Evolutionary conservation across 2,329 filamentous ascomycete species (phyloP).

Genomic region (Mycosphaerella sp.): DNA sequence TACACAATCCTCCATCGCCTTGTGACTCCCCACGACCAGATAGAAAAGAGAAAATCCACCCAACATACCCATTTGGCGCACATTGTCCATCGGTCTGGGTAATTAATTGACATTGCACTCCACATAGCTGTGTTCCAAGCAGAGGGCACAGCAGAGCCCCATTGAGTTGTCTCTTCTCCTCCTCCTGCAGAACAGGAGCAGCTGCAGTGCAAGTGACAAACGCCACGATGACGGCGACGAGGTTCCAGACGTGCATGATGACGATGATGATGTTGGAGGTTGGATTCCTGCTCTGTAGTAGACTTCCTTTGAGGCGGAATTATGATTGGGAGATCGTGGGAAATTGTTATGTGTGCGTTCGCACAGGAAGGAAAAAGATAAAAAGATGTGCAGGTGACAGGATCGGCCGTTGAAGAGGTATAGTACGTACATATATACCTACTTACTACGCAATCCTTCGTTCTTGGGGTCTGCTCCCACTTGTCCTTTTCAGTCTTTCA

Average conservation of each 20-base stretch:
- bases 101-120: constrained; percentile 6
- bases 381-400: too few relatives aligned
- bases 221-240: constrained; percentile 7
- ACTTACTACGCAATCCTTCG: not conserved
- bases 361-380: too few relatives aligned
- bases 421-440: too few relatives aligned
- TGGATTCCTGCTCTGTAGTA: not conserved
- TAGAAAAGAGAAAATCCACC: too few relatives aligned
- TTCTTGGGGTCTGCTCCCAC: not conserved
- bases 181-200: constrained; percentile 10
- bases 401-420: too few relatives aligned
- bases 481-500: not conserved
- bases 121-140: constrained; percentile 11
- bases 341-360: too few relatives aligned
- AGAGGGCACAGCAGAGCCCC: constrained; percentile 13
- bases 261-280: not conserved
- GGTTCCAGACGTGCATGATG: constrained; percentile 8
- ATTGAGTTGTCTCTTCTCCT: constrained; percentile 14
- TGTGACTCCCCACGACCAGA: not conserved
- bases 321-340: too few relatives aligned
- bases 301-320: not conserved
- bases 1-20: not conserved
- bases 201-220: constrained; percentile 9
- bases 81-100: constrained; percentile 14
- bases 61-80: constrained; percentile 14